Evolutionary conservation across 2,329 filamentous ascomycete species (phyloP), one percentile per base, ranked within the genome.

Genomic region (Ascochyta fabae): DNA sequence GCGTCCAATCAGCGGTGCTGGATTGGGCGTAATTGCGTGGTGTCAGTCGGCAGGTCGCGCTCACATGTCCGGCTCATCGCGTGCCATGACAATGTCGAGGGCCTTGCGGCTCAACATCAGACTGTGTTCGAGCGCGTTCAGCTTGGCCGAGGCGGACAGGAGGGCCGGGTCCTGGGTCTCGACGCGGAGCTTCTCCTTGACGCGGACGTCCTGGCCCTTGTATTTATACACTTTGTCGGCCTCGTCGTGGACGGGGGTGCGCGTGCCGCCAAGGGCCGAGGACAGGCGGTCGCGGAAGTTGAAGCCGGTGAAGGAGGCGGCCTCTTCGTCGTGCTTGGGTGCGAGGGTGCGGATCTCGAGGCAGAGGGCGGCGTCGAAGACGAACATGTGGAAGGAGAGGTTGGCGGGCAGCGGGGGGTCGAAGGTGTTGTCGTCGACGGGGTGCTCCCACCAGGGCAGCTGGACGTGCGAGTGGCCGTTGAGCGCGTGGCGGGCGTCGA

Each of bases 151-250:
- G 31, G 95, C 81, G 33, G 90, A 89, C 73, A 97, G 87, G 61
- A 97, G 73, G 65, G 87, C 93, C 1, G 94, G 94, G 74, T 98
- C 93, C 51, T 92, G 91, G 67, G 87, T 94, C 75, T 96, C 93
- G 2, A 97, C 88, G 36, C 90, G 84, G 4, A 96, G 85, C 78
- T 97, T 97, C 74, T 97, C 94, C 64, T 88, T 87, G 41, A 98
- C 94, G 61, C 86, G 88, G 3, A 97, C 92, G 58, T 95, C 87
- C 52, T 86, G 83, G 4, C 85, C 84, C 13, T 79, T 68, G 76
- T 84, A 97, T 4, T 79, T 80, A 74, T 96, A 97, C 0, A 90
- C 79, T 34, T 87, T 84, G 57, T 94, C 89, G 60, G 88, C 87
- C 76, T 98, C 94, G 47, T 81, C 80, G 61, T 83, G 80, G 6